Evolutionary conservation across 768 basidiomycete genomes (phyloP).

Genomic region (Rhodotorula sphaerocarpa): DNA sequence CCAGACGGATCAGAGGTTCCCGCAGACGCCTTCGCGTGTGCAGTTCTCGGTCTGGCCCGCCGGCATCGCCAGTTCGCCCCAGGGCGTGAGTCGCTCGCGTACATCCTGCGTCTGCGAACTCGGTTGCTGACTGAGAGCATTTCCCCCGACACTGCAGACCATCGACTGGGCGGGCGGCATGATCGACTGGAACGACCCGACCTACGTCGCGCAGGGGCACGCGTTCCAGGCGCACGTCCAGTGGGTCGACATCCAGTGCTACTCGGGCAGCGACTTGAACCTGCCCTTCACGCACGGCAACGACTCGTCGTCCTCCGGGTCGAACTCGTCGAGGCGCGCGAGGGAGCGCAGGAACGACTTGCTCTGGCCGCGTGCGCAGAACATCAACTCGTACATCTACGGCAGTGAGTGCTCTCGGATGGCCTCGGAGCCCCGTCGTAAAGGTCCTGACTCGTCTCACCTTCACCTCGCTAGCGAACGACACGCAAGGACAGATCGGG

Average conservation of each 20-base stretch:
- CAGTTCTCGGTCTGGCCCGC: constrained; percentile 44
- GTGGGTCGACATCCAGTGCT: constrained; percentile 40
- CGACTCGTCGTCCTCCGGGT: constrained; percentile 2
- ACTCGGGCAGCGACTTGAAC: constrained; percentile 13
- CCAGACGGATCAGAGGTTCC: constrained; percentile 39
- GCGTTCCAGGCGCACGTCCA: constrained; percentile 40
- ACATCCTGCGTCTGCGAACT: too few species aligned
- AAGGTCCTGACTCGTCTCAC: background rate
- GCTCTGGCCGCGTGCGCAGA: constrained; percentile 12
- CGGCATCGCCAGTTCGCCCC: constrained; percentile 34
- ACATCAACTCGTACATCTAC: constrained; percentile 21
- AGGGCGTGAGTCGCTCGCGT: constrained; percentile 31
- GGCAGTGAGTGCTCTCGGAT: constrained; percentile 15
- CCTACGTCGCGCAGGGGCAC: constrained; percentile 36
- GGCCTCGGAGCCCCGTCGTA: background rate
- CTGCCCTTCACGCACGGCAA: constrained; percentile 17
- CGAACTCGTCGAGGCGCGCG: background rate
- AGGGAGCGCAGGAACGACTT: background rate
- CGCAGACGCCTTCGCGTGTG: constrained; percentile 41
- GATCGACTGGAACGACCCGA: constrained; percentile 41
- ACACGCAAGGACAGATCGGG: constrained; percentile 26
- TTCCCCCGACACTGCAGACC: constrained; percentile 34
- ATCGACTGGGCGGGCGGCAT: constrained; percentile 44
- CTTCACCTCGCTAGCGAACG: too few species aligned
- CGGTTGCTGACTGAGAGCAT: too few species aligned